Base-by-base conservation (phyloP, 73 alveolate genomes). In the Paramecium sexaurelia region DNA sequence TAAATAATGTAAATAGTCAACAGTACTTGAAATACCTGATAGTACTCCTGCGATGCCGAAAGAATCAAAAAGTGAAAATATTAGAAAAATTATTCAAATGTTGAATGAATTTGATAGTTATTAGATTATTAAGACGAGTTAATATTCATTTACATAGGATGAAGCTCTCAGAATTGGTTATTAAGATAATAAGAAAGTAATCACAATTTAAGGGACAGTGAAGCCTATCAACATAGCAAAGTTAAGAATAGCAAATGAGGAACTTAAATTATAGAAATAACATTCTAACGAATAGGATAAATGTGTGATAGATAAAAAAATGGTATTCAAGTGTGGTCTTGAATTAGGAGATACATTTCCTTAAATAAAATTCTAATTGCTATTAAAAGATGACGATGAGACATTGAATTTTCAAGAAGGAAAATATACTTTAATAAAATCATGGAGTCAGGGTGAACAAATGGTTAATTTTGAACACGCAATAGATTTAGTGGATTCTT, bases 381-480 rank as follows among this genome's bases (percentile, higher is more conserved):
- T 78, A 10, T 33, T 36, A 5, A 36, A 26, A 6, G 47, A 78
- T 7, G 22, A 56, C 1, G 36, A 39, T 36, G 19, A 22, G 73
- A 5, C 41, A 17, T 10, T 45, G 27, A 29, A 37, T 41, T 27
- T 19, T 20, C 13, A 37, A 39, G 73, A 78, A 0, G 73, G 67
- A 1, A 51, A 40, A 32, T 78, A 78, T 24, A 78, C 90, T 24
- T 55, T 78, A 24, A 45, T 78, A 20, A 78, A 40, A 78, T 78
- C 90, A 17, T 78, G 90, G 90, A 22, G 75, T 24, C 29, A 78
- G 41, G 90, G 90, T 11, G 90, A 78, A 78, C 17, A 40, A 78
- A 78, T 78, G 90, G 68, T 78, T 33, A 78, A 78, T 33, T 78
- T 78, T 43, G 90, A 78, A 24, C 71, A 78, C 19, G 90, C 90